phyloP scores from a whole-genome alignment of 225 moss, liverwort and hornwort genomes.

The Lunularia cruciata region DNA sequence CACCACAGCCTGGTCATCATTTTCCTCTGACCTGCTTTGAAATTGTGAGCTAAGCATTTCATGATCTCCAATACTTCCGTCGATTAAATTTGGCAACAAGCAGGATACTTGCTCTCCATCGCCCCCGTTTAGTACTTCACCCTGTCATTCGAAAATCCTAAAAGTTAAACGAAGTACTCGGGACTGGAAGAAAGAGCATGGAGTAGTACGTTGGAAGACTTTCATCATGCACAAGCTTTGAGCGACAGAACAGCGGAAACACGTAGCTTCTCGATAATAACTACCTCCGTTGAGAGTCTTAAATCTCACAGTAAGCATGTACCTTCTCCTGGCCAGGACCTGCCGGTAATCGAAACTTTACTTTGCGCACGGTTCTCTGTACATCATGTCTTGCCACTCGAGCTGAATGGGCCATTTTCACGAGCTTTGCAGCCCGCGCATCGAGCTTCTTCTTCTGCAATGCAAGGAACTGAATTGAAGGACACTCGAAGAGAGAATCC shows the following conservation, averaged over 20 bases:
- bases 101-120: constrained; percentile 76
- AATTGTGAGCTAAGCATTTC: constrained; percentile 62
- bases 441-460: constrained; percentile 77
- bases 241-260: too few relatives aligned
- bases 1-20: constrained; percentile 65
- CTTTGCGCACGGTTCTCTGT: constrained; percentile 72
- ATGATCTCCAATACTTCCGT: constrained; percentile 62
- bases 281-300: too few relatives aligned
- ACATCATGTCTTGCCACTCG: constrained; percentile 62
- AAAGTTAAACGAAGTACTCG: too few relatives aligned
- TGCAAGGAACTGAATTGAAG: too few relatives aligned
- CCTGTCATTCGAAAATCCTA: constrained; percentile 43
- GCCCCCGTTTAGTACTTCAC: constrained; percentile 65
- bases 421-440: constrained; percentile 77
- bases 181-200: too few relatives aligned
- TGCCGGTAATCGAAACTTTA: constrained; percentile 56
- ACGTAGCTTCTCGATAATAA: too few relatives aligned
- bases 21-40: constrained; percentile 51
- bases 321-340: constrained; percentile 50
- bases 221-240: too few relatives aligned
- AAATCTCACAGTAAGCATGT: too few relatives aligned
- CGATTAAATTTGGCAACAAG: constrained; percentile 60
- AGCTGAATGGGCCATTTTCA: constrained; percentile 71
- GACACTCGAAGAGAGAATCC: too few relatives aligned
- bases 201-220: too few relatives aligned